Conservation (phyloP, 345 rosid genomes). For the Melastoma malabathricum region DNA sequence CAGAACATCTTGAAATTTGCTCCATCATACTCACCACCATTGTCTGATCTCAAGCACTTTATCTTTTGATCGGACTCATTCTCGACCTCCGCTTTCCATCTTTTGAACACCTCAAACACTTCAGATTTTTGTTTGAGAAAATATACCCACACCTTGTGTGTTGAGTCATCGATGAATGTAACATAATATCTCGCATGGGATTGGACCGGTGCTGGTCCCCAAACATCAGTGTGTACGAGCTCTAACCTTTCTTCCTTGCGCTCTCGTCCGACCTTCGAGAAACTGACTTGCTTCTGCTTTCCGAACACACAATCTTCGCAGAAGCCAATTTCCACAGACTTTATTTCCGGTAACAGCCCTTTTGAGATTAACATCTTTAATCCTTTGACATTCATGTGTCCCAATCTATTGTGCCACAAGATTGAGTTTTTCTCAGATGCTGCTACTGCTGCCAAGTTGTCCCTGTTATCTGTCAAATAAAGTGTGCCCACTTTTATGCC, state of each 20-base stretch:
- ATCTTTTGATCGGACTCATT: not conserved
- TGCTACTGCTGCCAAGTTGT: not conserved
- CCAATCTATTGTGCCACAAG: not conserved
- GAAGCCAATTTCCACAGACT: not conserved
- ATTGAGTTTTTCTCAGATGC: too few species aligned
- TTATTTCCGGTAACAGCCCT: not conserved
- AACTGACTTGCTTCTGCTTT: constrained; percentile 2
- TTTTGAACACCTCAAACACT: not conserved
- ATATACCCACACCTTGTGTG: not conserved
- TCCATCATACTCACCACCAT: not conserved
- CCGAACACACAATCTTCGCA: not conserved
- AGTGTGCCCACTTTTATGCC: not conserved
- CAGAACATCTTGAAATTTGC: constrained; percentile 1
- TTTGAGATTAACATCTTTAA: not conserved
- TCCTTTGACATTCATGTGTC: not conserved
- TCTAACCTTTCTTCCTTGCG: constrained; percentile 1
- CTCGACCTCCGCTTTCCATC: not conserved
- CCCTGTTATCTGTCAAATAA: not conserved
- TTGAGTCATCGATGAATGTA: not conserved
- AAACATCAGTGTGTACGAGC: not conserved
- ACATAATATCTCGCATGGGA: not conserved
- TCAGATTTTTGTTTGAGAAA: not conserved
- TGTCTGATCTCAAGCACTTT: not conserved
- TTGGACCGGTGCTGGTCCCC: not conserved
- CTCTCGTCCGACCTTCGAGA: not conserved